Conservation (phyloP, 495 filamentous ascomycete species). For the Podospora australis region DNA sequence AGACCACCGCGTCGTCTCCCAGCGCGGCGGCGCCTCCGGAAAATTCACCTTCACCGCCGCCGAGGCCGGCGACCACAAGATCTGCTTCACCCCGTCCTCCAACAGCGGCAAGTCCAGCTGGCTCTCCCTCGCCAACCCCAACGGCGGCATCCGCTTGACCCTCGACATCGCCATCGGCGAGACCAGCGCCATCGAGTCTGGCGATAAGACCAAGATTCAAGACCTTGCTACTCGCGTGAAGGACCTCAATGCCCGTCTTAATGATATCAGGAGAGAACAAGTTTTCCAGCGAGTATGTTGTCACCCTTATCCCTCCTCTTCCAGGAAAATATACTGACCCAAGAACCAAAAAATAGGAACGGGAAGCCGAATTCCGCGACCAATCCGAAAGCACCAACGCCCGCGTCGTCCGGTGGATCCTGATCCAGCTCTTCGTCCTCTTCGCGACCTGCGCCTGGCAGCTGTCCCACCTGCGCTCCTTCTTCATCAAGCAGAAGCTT, state of each 20-base stretch:
- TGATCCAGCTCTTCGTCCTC: conserved; percentile 83
- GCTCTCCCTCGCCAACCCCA: conserved; percentile 55
- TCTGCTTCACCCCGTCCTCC: conserved; percentile 84
- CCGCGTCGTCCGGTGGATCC: conserved; percentile 87
- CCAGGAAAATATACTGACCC: background rate
- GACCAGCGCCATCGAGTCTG: conserved; percentile 88
- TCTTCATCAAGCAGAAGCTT: conserved; percentile 99
- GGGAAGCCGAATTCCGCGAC: conserved; percentile 95
- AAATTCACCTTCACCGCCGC: conserved; percentile 95
- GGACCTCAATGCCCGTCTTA: conserved; percentile 81
- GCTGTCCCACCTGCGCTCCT: conserved; percentile 84
- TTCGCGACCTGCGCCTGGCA: conserved; percentile 95
- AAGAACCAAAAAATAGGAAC: conserved; percentile 58
- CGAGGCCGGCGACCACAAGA: conserved; percentile 85
- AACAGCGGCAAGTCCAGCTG: conserved; percentile 54
- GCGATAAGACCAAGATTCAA: conserved; percentile 87
- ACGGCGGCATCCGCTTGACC: conserved; percentile 71
- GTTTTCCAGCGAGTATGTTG: conserved; percentile 84
- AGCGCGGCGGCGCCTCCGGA: conserved; percentile 67
- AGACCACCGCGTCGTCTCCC: conserved; percentile 89
- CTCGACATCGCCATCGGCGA: conserved; percentile 94
- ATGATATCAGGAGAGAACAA: conserved; percentile 90
- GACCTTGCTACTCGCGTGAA: conserved; percentile 85
- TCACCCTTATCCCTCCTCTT: background rate
- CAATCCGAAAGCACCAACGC: conserved; percentile 92